Evolutionary conservation across 106 monocot species (phyloP).

Genomic region (Allium cepa): DNA sequence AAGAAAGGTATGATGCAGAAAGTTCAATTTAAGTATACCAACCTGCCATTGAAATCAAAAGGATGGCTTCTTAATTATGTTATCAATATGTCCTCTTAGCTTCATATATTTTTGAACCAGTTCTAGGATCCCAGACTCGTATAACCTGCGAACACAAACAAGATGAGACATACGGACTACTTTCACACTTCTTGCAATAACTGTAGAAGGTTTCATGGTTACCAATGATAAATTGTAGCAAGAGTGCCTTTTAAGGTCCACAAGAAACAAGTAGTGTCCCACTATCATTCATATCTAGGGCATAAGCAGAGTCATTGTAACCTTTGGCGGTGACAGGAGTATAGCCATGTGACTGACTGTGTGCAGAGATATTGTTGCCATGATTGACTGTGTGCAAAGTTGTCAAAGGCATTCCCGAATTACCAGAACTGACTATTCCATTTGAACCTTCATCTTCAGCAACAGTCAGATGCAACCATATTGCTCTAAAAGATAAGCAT

Average conservation of each 20-base stretch:
- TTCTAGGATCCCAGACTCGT: slow-evolving; percentile 98
- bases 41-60: slow-evolving; percentile 95
- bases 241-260: slow-evolving; percentile 83
- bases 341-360: slow-evolving; percentile 53
- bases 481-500: slow-evolving; percentile 61
- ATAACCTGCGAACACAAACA: slow-evolving; percentile 49
- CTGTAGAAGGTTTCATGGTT: neutral
- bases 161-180: neutral
- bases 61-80: slow-evolving; percentile 87
- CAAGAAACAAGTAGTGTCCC: slow-evolving; percentile 93
- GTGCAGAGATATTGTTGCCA: slow-evolving; percentile 41
- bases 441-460: slow-evolving; percentile 60
- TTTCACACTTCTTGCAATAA: neutral
- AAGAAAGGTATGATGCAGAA: neutral
- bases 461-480: slow-evolving; percentile 89
- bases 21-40: neutral
- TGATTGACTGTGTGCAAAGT: slow-evolving; percentile 51
- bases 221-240: neutral
- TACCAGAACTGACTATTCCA: slow-evolving; percentile 44
- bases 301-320: slow-evolving; percentile 97
- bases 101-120: slow-evolving; percentile 97
- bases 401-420: slow-evolving; percentile 50
- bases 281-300: slow-evolving; percentile 90
- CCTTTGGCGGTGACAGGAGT: slow-evolving; percentile 82
- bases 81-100: slow-evolving; percentile 93